Percentiles rank a stretch among this genome's conserved stretches.
These are phyloP conservation scores for Trichoderma atroviride DNA, from an alignment of 2,329 filamentous ascomycete genomes.

Conservation along the genomic window DNA sequence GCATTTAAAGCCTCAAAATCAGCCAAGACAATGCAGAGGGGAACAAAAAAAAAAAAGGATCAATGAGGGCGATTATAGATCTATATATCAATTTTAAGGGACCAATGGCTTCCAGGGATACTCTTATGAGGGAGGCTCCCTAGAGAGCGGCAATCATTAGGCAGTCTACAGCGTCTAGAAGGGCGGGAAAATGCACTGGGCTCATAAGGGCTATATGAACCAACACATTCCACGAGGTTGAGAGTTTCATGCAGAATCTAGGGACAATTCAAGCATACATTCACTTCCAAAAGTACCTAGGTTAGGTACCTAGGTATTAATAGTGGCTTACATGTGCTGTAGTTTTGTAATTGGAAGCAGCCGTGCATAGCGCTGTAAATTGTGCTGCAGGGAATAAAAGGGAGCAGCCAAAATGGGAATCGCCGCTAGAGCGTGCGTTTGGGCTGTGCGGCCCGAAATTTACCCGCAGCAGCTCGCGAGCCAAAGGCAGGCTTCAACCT, in stretches of 20 bases:
- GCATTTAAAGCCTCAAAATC: neutral
- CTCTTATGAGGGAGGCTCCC: neutral
- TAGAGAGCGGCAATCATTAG: neutral
- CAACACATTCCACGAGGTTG: neutral
- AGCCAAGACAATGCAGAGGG: neutral
- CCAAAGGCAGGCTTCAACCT: conserved; percentile 8
- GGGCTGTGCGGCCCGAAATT: conserved; percentile 20
- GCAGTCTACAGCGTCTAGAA: neutral
- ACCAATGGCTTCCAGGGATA: neutral
- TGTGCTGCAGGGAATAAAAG: neutral
- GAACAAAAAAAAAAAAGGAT: neutral
- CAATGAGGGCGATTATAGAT: neutral
- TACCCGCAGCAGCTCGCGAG: conserved; percentile 21
- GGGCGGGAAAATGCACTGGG: neutral
- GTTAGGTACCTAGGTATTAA: too few relatives aligned
- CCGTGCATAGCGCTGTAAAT: neutral
- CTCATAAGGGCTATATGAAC: neutral
- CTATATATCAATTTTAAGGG: conserved; percentile 8
- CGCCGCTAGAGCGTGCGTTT: neutral
- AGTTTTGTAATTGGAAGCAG: too few relatives aligned
- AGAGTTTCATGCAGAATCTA: neutral
- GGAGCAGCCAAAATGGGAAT: conserved; percentile 16
- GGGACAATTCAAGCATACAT: neutral
- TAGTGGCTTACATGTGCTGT: neutral
- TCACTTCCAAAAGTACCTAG: neutral